phyloP scores from a whole-genome alignment of 2,329 filamentous ascomycete genomes.

The Hymenoscyphus fraxineus region DNA sequence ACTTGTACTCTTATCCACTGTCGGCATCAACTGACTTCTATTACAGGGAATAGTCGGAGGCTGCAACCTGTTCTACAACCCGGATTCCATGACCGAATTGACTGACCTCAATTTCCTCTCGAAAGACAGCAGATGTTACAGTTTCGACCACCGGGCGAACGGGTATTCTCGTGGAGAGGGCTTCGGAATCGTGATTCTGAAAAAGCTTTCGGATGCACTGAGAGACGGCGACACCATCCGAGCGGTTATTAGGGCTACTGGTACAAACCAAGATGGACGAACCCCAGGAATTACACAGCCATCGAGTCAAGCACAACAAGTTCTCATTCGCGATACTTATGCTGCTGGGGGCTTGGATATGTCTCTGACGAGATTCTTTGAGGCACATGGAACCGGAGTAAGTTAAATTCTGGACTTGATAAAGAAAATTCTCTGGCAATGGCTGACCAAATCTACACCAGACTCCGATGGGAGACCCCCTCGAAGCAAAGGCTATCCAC shows the following conservation, averaged over 20 bases:
- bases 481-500: slow-evolving; percentile 12
- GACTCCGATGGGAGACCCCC: slow-evolving; percentile 16
- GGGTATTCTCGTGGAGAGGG: slow-evolving; percentile 64
- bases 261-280: slow-evolving; percentile 51
- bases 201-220: slow-evolving; percentile 54
- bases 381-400: slow-evolving; percentile 18
- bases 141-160: slow-evolving; percentile 55
- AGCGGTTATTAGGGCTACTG: slow-evolving; percentile 36
- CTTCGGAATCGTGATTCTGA: slow-evolving; percentile 55
- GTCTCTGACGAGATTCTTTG: slow-evolving; percentile 9
- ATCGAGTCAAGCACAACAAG: slow-evolving; percentile 40
- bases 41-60: slow-evolving; percentile 50
- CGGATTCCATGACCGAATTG: slow-evolving; percentile 35
- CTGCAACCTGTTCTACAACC: slow-evolving; percentile 52
- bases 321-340: slow-evolving; percentile 16
- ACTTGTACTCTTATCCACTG: background rate
- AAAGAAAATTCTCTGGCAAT: background rate
- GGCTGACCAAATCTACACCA: background rate
- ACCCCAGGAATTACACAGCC: slow-evolving; percentile 53
- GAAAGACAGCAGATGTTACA: slow-evolving; percentile 42
- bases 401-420: background rate
- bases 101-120: slow-evolving; percentile 27
- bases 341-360: slow-evolving; percentile 12
- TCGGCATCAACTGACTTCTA: slow-evolving; percentile 25
- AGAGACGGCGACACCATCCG: slow-evolving; percentile 56